phyloP scores from a whole-genome alignment of 228 moss, liverwort and hornwort species.

The Sphagnum magellanicum region DNA sequence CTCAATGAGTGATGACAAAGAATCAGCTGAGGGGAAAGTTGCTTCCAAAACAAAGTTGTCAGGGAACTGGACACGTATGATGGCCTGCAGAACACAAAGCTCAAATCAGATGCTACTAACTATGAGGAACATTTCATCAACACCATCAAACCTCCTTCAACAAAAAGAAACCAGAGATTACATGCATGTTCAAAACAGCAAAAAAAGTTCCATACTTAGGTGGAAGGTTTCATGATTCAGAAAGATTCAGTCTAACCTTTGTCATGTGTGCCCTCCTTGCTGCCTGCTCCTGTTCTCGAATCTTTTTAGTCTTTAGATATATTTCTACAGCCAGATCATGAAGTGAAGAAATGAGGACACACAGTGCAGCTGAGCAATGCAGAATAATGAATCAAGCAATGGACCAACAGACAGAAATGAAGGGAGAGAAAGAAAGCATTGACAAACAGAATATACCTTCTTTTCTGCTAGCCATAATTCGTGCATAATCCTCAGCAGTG shows the following conservation, averaged over 20 bases:
- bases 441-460: constrained; percentile 40
- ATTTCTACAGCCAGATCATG: constrained; percentile 25
- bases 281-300: constrained; percentile 73
- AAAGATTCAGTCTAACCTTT: constrained; percentile 39
- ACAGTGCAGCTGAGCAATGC: too few species aligned
- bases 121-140: not conserved
- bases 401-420: not conserved
- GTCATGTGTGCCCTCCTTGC: constrained; percentile 56
- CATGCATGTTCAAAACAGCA: not conserved
- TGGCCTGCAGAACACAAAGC: constrained; percentile 43
- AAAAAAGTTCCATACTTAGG: not conserved
- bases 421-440: not conserved
- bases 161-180: not conserved
- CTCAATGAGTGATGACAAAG: constrained; percentile 56
- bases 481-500: constrained; percentile 67
- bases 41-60: constrained; percentile 83
- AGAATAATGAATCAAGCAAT: too few species aligned
- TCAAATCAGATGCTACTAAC: not conserved
- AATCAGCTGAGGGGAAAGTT: constrained; percentile 67
- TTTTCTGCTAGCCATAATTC: constrained; percentile 47
- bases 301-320: constrained; percentile 75
- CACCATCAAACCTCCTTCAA: not conserved
- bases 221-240: not conserved
- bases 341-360: too few species aligned
- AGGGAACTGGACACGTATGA: constrained; percentile 82